Base-by-base conservation (phyloP, 2,329 filamentous ascomycete species). In the Penicillium psychrosexuale region DNA sequence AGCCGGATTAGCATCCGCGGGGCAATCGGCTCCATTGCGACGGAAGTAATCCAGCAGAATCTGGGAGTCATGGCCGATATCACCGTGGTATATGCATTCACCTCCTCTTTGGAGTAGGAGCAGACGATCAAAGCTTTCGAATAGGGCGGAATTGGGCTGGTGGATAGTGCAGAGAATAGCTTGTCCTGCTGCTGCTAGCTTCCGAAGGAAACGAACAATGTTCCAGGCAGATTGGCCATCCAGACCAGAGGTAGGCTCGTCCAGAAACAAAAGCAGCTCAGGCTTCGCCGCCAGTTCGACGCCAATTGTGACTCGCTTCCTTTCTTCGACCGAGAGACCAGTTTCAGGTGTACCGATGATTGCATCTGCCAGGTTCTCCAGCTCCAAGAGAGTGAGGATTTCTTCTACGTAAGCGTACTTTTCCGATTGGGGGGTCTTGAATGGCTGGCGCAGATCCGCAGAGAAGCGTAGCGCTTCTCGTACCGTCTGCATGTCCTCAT, bases 321-420 rank as follows among this genome's bases (percentile, higher is more conserved):
- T 64, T 51, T 76, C 71, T 57, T 77, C 74, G 2, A 87, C 83
- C 13, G 82, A 82, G 24, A 88, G 76, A 51, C 85, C 84, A 50
- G 77, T 78, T 53, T 83, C 82, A 0, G 82, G 81, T 24, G 78
- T 77, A 17, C 85, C 84, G 58, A 88, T 85, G 45, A 87, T 82
- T 8, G 85, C 84, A 67, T 87, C 84, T 8, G 84, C 84, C 57
- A 86, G 82, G 46, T 84, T 81, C 59, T 86, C 83, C 78, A 88
- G 82, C 58, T 87, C 84, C 12, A 88, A 73, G 0, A 87, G 72
- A n/a, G 79, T 78, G 19, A 88, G 81, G 43, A 88, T 81, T 60
- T 86, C 82, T 58, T 88, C 84, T 3, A 87, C 84, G 59, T 87
- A 87, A 1, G 78, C 80, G 60, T 84, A 82, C 67, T 88, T 88